A percentile compares a stretch with the other conserved stretches of the same genome.
These are phyloP conservation scores for Gossypium stocksii DNA, from an alignment of 345 rosid species.

Conservation along the genomic window DNA sequence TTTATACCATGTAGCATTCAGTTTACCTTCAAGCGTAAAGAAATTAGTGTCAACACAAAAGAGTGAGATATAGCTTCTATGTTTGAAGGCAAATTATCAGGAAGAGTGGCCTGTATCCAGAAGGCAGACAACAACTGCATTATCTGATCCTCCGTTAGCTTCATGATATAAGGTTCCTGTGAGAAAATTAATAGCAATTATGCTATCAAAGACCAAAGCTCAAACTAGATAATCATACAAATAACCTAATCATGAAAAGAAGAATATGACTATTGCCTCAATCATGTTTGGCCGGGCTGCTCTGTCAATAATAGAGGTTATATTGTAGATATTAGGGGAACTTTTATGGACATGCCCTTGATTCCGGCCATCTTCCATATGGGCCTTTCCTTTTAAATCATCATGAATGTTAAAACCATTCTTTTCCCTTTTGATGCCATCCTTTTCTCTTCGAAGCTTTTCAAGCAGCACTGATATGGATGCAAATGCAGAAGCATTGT, in stretches of 20 bases:
- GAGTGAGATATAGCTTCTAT: conserved; percentile 94
- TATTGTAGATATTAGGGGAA: conserved; percentile 59
- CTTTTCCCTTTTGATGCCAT: conserved; percentile 47
- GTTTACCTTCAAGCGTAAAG: conserved; percentile 67
- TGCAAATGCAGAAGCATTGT: conserved; percentile 60
- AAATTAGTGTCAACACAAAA: conserved; percentile 57
- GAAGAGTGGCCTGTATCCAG: conserved; percentile 76
- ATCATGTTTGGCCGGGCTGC: conserved; percentile 42
- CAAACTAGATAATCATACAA: not conserved
- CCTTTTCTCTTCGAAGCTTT: conserved; percentile 79
- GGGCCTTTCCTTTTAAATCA: conserved; percentile 41
- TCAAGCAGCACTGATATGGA: conserved; percentile 74
- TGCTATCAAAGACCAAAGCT: not conserved
- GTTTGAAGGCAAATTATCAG: conserved; percentile 78
- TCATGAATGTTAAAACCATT: conserved; percentile 36
- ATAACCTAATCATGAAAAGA: not conserved
- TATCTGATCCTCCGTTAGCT: conserved; percentile 83
- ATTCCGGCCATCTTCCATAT: conserved; percentile 43
- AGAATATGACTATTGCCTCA: conserved; percentile 40
- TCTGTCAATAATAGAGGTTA: conserved; percentile 68
- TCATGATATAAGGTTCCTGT: conserved; percentile 70
- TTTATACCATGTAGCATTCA: not conserved
- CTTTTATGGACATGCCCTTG: conserved; percentile 42
- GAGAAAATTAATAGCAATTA: conserved; percentile 17
- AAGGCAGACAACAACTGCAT: conserved; percentile 78